Percentiles rank a stretch among this genome's conserved stretches.
These are phyloP conservation scores for Ambrosiella xylebori DNA, from an alignment of 2,329 filamentous ascomycete species.

Conservation along the genomic window DNA sequence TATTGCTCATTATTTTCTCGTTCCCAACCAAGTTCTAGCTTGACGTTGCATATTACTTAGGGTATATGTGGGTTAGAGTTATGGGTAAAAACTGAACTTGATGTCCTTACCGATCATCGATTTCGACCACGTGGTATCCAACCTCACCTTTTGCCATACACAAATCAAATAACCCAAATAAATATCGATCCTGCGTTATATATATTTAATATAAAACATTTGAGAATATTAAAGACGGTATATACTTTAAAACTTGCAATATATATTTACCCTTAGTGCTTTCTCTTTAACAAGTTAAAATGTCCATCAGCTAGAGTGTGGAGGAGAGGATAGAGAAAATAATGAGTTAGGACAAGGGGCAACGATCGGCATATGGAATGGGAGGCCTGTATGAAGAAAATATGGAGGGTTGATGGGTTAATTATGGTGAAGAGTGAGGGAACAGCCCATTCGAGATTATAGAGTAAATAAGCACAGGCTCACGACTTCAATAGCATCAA, in stretches of 20 bases:
- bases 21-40: too few species aligned
- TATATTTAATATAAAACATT: background rate
- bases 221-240: background rate
- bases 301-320: slow-evolving; percentile 1
- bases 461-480: slow-evolving; percentile 2
- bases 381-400: background rate
- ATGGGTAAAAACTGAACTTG: background rate
- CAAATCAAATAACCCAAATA: background rate
- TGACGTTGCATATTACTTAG: too few species aligned
- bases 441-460: slow-evolving; percentile 9
- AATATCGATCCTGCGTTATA: background rate
- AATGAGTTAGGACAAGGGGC: background rate
- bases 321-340: slow-evolving; percentile 8
- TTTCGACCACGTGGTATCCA: background rate
- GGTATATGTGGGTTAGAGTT: too few species aligned
- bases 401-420: background rate
- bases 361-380: background rate
- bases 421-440: slow-evolving; percentile 4
- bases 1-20: too few species aligned
- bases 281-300: background rate
- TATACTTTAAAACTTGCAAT: background rate
- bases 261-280: background rate
- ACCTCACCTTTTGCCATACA: background rate
- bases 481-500: background rate
- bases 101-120: background rate